phyloP scores from a whole-genome alignment of 75 land plant species.

The Picea glauca region DNA sequence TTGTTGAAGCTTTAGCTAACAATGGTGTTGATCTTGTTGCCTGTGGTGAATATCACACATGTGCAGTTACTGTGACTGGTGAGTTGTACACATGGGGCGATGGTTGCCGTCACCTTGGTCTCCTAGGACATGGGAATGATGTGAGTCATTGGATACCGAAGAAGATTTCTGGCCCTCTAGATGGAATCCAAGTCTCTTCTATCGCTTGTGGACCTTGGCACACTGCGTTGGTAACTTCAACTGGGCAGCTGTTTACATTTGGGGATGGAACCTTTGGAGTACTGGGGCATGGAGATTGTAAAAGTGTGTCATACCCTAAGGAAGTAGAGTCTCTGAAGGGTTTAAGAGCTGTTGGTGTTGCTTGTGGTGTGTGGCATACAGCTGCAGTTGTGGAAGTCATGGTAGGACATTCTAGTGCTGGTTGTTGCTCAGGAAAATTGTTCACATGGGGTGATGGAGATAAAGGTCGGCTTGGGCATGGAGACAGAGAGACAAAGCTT shows the following conservation, averaged over 20 bases:
- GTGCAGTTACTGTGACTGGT: constrained; percentile 53
- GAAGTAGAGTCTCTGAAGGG: constrained; percentile 61
- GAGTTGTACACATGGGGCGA: constrained; percentile 72
- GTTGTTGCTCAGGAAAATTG: constrained; percentile 45
- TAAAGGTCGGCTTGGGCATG: constrained; percentile 67
- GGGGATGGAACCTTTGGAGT: constrained; percentile 78
- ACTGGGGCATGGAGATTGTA: constrained; percentile 58
- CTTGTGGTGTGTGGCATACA: constrained; percentile 72
- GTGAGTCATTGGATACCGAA: constrained; percentile 65
- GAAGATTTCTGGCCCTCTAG: constrained; percentile 46
- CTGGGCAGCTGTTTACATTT: constrained; percentile 62
- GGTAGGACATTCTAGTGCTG: constrained; percentile 40
- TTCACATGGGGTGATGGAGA: constrained; percentile 84
- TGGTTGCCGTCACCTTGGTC: constrained; percentile 53
- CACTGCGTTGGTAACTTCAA: constrained; percentile 54
- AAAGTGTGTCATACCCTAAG: constrained; percentile 37
- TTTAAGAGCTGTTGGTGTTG: constrained; percentile 48
- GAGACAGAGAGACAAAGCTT: constrained; percentile 53
- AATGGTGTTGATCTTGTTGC: constrained; percentile 40
- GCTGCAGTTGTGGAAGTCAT: constrained; percentile 66
- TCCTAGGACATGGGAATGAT: constrained; percentile 60
- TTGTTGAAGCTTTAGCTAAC: constrained; percentile 43
- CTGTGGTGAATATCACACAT: constrained; percentile 70
- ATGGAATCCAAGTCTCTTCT: constrained; percentile 49
- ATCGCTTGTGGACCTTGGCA: constrained; percentile 70